Conservation (phyloP, 495 filamentous ascomycete species). For the Xylaria telfairii region DNA sequence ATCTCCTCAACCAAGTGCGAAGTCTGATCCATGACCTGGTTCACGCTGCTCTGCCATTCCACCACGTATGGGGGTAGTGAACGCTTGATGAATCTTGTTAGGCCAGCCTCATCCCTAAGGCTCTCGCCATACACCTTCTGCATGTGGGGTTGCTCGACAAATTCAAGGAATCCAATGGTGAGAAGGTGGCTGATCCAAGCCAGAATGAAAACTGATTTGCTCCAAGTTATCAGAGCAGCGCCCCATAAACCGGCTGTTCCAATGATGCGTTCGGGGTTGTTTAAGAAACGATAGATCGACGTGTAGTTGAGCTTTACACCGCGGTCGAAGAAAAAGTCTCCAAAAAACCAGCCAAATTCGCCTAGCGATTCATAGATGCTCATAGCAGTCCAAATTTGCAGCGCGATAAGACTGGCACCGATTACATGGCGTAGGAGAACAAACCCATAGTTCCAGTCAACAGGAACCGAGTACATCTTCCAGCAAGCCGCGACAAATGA, state of each 20-base stretch:
- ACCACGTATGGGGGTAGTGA: slow-evolving; percentile 81
- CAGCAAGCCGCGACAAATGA: slow-evolving; percentile 90
- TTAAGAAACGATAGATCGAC: slow-evolving; percentile 96
- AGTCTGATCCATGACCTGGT: slow-evolving; percentile 84
- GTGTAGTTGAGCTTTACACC: slow-evolving; percentile 89
- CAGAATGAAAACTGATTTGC: slow-evolving; percentile 78
- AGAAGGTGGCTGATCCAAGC: slow-evolving; percentile 85
- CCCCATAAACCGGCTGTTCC: slow-evolving; percentile 97
- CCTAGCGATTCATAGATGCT: slow-evolving; percentile 97
- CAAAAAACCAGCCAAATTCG: slow-evolving; percentile 99
- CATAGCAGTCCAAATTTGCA: slow-evolving; percentile 91
- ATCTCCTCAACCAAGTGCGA: slow-evolving; percentile 90
- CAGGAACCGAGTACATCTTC: slow-evolving; percentile 92
- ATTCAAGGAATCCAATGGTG: slow-evolving; percentile 85
- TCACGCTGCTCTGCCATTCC: slow-evolving; percentile 79
- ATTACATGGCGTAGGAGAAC: slow-evolving; percentile 86
- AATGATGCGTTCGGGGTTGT: slow-evolving; percentile 94
- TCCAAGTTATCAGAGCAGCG: slow-evolving; percentile 89
- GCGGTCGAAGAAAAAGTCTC: slow-evolving; percentile 95
- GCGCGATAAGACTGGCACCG: slow-evolving; percentile 76
- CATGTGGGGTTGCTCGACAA: slow-evolving; percentile 97
- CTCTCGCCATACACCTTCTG: slow-evolving; percentile 92
- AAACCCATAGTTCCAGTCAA: slow-evolving; percentile 83
- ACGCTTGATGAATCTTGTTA: slow-evolving; percentile 87
- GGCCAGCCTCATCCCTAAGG: slow-evolving; percentile 83